phyloP scores from a whole-genome alignment of 202 grass and related monocot species.

The Zoysia matrella region DNA sequence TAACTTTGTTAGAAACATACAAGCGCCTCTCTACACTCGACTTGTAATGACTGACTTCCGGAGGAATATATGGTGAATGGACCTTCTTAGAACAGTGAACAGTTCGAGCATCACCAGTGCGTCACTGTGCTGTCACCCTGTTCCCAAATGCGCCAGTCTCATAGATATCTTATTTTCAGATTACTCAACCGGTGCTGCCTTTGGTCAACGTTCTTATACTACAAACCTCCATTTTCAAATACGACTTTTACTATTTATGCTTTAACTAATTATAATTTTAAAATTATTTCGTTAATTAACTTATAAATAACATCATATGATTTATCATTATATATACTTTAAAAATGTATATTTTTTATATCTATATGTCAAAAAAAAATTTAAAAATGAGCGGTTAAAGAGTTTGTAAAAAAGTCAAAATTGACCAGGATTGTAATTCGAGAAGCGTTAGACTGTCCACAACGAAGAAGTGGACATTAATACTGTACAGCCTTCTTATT shows the following conservation, averaged over 20 bases:
- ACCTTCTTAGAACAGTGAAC: neutral
- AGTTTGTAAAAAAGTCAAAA: no score
- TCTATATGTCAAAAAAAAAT: no score
- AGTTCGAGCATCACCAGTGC: neutral
- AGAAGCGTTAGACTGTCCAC: neutral
- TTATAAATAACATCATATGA: no score
- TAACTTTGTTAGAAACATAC: no score
- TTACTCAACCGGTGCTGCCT: neutral
- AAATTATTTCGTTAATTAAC: no score
- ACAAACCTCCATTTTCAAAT: no score
- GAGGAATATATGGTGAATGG: neutral
- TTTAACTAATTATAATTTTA: no score
- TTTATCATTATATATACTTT: no score
- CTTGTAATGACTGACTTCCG: neutral
- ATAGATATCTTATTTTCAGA: neutral
- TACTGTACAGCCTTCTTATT: neutral
- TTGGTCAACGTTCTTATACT: no score
- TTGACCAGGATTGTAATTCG: neutral
- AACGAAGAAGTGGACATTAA: neutral
- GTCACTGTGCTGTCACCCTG: slow-evolving; percentile 43
- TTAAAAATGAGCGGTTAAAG: no score
- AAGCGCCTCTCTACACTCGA: neutral
- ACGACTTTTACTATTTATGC: no score
- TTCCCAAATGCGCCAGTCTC: neutral
- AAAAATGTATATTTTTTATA: no score